Evolutionary conservation across 345 rosid species (phyloP).

Genomic region (Rhodamnia rubescens): DNA sequence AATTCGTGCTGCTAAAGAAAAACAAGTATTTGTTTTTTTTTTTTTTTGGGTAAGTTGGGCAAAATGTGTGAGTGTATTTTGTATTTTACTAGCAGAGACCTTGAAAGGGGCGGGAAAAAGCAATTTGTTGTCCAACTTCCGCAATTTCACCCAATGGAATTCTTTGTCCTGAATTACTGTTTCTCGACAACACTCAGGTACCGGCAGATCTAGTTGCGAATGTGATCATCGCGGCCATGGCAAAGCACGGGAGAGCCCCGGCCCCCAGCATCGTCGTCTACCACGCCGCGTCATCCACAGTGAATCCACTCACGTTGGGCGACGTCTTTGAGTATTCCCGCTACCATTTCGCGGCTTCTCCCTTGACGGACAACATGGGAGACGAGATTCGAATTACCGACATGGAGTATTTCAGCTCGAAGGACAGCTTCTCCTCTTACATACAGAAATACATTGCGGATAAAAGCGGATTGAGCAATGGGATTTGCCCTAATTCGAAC

Average conservation of each 20-base stretch:
- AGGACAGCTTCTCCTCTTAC: constrained; percentile 1
- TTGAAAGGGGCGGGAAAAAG: neutral
- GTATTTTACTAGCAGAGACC: neutral
- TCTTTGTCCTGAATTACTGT: neutral
- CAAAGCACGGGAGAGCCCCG: constrained; percentile 10
- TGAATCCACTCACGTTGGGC: neutral
- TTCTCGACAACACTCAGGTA: neutral
- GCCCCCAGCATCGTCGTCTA: constrained; percentile 1
- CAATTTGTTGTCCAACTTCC: neutral
- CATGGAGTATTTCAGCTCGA: constrained; percentile 5
- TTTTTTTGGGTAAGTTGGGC: neutral
- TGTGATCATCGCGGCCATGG: constrained; percentile 14
- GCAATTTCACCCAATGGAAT: neutral
- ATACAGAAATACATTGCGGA: neutral
- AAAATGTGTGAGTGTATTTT: neutral
- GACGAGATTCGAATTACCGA: neutral
- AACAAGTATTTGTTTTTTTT: no score
- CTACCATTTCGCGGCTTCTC: constrained; percentile 5
- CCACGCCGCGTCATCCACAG: constrained; percentile 10
- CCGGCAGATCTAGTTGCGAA: constrained; percentile 23
- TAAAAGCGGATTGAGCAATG: neutral
- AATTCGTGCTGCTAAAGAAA: no score
- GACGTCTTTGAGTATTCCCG: neutral
- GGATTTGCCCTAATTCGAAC: neutral
- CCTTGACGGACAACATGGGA: constrained; percentile 3